Conservation (phyloP, 2,329 filamentous ascomycete genomes). For the Hypoxylon sp. region DNA sequence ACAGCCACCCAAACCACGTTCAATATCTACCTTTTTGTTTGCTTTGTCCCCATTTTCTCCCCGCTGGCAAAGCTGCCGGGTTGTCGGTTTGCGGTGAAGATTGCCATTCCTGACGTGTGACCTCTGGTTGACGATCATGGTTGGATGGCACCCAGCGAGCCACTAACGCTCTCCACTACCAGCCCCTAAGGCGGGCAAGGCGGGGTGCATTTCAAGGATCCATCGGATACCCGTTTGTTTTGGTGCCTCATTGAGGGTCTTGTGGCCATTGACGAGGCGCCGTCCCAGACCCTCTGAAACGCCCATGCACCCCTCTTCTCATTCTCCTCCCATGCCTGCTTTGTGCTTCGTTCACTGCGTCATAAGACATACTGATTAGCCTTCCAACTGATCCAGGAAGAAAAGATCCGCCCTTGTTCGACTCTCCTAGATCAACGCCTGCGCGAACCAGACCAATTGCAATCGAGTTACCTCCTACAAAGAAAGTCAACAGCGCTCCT, state of each 20-base stretch:
- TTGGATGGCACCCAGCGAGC: constrained; percentile 41
- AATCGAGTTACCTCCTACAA: constrained; percentile 65
- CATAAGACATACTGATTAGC: constrained; percentile 47
- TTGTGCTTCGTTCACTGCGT: constrained; percentile 42
- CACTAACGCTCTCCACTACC: constrained; percentile 46
- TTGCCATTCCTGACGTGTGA: constrained; percentile 39
- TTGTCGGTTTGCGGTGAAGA: constrained; percentile 35
- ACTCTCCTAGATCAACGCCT: constrained; percentile 47
- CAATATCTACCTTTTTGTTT: constrained; percentile 5
- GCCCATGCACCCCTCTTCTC: constrained; percentile 30
- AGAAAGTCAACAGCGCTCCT: constrained; percentile 59
- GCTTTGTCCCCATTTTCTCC: constrained; percentile 1
- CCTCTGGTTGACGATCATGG: constrained; percentile 28
- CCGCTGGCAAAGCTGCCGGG: constrained; percentile 15
- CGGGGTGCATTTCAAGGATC: constrained; percentile 13
- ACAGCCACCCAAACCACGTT: constrained; percentile 3
- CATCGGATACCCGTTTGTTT: constrained; percentile 34
- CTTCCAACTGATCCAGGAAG: constrained; percentile 47
- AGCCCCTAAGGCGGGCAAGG: constrained; percentile 44
- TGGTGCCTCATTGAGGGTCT: constrained; percentile 30
- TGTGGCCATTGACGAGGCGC: constrained; percentile 28
- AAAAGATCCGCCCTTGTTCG: constrained; percentile 47
- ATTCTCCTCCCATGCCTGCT: constrained; percentile 21
- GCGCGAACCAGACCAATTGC: constrained; percentile 65
- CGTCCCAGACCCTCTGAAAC: constrained; percentile 24